Evolutionary conservation across 2,329 filamentous ascomycete species (phyloP).

Genomic region (Cytospora mali): DNA sequence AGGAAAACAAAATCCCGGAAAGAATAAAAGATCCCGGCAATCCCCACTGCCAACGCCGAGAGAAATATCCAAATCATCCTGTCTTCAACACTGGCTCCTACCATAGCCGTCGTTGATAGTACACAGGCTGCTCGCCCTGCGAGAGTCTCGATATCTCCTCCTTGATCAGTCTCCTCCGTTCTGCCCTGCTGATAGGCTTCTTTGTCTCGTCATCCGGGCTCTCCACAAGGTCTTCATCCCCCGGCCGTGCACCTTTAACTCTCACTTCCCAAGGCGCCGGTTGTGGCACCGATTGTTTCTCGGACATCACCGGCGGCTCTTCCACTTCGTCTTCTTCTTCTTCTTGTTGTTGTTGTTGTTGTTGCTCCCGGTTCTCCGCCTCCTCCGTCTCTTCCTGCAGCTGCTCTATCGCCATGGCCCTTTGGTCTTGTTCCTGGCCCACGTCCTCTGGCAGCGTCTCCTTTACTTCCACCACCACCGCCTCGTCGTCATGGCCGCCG

Average conservation of each 20-base stretch:
- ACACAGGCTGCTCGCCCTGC: conserved; percentile 48
- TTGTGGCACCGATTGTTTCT: too few species aligned
- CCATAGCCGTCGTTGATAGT: conserved; percentile 60
- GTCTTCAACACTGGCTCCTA: conserved; percentile 35
- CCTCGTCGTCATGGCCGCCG: conserved; percentile 29
- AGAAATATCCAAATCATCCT: not conserved
- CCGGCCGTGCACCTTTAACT: not conserved
- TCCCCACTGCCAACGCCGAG: not conserved
- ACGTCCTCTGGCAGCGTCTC: conserved; percentile 24
- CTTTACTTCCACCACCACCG: conserved; percentile 24
- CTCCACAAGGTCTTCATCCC: conserved; percentile 34
- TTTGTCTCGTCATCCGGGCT: conserved; percentile 43
- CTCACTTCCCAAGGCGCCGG: conserved; percentile 25
- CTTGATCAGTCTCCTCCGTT: conserved; percentile 60
- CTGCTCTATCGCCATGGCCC: conserved; percentile 10
- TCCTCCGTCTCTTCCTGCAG: conserved; percentile 8
- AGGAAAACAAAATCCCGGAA: too few species aligned
- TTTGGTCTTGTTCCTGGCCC: conserved; percentile 29
- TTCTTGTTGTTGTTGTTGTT: not conserved
- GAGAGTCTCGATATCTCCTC: conserved; percentile 56
- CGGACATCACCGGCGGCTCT: not conserved
- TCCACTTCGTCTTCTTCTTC: too few species aligned
- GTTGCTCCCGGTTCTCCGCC: not conserved
- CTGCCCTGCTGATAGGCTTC: conserved; percentile 53
- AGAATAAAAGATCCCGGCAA: not conserved